Evolutionary conservation across 1,139 yeast genomes (phyloP).

Genomic region (Diutina catenulata): DNA sequence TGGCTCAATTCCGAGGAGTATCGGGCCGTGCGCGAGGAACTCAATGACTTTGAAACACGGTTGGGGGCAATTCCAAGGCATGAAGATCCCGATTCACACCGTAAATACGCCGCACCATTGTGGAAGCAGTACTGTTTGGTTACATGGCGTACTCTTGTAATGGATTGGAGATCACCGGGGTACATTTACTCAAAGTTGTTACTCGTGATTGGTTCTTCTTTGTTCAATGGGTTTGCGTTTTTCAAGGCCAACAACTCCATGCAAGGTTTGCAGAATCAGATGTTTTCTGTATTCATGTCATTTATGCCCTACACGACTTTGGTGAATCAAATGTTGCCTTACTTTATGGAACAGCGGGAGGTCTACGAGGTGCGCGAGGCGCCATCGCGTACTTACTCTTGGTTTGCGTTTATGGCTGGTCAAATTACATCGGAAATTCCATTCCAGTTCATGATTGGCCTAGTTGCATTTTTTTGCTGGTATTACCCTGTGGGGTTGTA

Average conservation of each 20-base stretch:
- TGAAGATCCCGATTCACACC: slow-evolving; percentile 7
- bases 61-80: slow-evolving; percentile 17
- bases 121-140: slow-evolving; percentile 10
- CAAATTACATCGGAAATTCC: slow-evolving; percentile 69
- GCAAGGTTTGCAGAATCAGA: slow-evolving; percentile 13
- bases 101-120: slow-evolving; percentile 10
- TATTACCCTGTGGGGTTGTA: slow-evolving; percentile 74
- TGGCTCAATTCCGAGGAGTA: slow-evolving; percentile 54
- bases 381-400: slow-evolving; percentile 7
- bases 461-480: slow-evolving; percentile 60
- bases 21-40: slow-evolving; percentile 26
- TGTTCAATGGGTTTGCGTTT: slow-evolving; percentile 13
- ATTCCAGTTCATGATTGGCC: slow-evolving; percentile 56
- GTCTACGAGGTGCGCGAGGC: slow-evolving; percentile 7
- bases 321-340: neutral
- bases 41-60: slow-evolving; percentile 33
- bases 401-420: slow-evolving; percentile 25
- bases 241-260: slow-evolving; percentile 10
- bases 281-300: slow-evolving; percentile 7
- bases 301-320: slow-evolving; percentile 6
- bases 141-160: slow-evolving; percentile 10
- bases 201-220: slow-evolving; percentile 10
- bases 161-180: slow-evolving; percentile 12
- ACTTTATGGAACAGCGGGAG: slow-evolving; percentile 6
- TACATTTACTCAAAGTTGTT: slow-evolving; percentile 12